Base-by-base conservation (phyloP, 768 basidiomycete genomes). In the Leucocoprinus sp. region DNA sequence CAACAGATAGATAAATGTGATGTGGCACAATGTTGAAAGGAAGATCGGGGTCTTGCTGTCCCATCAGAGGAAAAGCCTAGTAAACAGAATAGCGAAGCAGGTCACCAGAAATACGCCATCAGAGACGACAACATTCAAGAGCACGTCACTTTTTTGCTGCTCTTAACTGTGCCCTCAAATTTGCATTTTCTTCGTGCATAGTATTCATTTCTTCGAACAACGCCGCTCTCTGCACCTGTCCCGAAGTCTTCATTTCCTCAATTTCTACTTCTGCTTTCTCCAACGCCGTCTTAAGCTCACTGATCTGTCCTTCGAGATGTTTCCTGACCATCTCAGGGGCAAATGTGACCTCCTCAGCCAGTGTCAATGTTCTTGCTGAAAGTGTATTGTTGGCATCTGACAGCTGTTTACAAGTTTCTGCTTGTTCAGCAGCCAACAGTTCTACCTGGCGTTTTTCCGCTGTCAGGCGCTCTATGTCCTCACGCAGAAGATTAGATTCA, bases 121-220 rank as follows among this genome's bases (percentile, higher is more conserved):
- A 37, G 28, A 29, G 8, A 53, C 48, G 4, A 28, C 33, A 23
- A 39, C 17, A 7, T 42, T 43, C 35, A 31, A 26, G n/a, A n/a
- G n/a, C n/a, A n/a, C n/a, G n/a, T 24, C 22, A 74, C 63, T 68
- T 71, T 63, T 77, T 82, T 51, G 70, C 60, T 18, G 72, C 72
- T 42, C 87, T 72, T 53, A 92, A 55, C 61, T 91, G 89, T 24
- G 79, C 76, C 35, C 84, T 73, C 49, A 92, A 58, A 29, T 61
- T 76, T 31, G 66, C 70, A 55, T 92, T 91, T 65, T 91, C 87
- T 45, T 75, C 82, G 65, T 91, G 87, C 64, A 84, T 73, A 42
- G 74, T 70, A 59, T 89, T 92, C 55, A 95, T 71, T 66, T 95
- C 91, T 57, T 96, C 92, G 34, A 99, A 70, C 44, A 99, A 59